These are phyloP conservation scores for Aspergillus asperescens DNA, from an alignment of 495 filamentous ascomycete genomes.

Conservation along the genomic window DNA sequence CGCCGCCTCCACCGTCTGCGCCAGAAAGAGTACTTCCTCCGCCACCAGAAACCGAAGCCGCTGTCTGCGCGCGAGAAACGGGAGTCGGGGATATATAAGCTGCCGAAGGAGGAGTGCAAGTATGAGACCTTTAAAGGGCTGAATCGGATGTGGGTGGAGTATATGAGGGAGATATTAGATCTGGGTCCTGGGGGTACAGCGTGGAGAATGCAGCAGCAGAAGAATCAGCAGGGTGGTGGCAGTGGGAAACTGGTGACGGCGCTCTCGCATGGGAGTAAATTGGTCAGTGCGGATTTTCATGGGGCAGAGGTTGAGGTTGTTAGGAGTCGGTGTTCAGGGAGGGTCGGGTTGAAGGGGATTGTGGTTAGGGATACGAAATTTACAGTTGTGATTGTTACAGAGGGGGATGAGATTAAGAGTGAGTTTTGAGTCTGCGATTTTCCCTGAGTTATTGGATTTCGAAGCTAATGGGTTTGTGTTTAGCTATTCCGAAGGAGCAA, in stretches of 20 bases:
- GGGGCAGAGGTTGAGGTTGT: constrained; percentile 82
- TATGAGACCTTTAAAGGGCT: constrained; percentile 73
- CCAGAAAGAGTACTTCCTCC: constrained; percentile 49
- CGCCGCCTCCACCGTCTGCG: constrained; percentile 55
- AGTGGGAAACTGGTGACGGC: constrained; percentile 42
- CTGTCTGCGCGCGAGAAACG: constrained; percentile 80
- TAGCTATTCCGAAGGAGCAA: constrained; percentile 80
- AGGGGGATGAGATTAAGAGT: constrained; percentile 57
- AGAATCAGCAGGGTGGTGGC: neutral
- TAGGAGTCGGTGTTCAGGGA: constrained; percentile 67
- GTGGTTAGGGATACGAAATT: constrained; percentile 84
- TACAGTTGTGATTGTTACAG: constrained; percentile 76
- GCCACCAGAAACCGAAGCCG: constrained; percentile 64
- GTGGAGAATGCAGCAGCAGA: constrained; percentile 17
- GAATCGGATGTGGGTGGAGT: constrained; percentile 72
- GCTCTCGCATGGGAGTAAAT: constrained; percentile 54
- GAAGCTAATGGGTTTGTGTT: neutral
- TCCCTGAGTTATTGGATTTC: neutral
- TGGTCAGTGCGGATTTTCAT: constrained; percentile 83
- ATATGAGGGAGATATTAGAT: constrained; percentile 70
- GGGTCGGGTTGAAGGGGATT: constrained; percentile 81
- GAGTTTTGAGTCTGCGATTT: constrained; percentile 21
- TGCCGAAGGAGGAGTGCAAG: constrained; percentile 62
- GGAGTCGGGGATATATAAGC: constrained; percentile 61
- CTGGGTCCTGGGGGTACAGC: constrained; percentile 26